Base-by-base conservation (phyloP, 1,284 basidiomycete species). In the Veloboletus limbatus region DNA sequence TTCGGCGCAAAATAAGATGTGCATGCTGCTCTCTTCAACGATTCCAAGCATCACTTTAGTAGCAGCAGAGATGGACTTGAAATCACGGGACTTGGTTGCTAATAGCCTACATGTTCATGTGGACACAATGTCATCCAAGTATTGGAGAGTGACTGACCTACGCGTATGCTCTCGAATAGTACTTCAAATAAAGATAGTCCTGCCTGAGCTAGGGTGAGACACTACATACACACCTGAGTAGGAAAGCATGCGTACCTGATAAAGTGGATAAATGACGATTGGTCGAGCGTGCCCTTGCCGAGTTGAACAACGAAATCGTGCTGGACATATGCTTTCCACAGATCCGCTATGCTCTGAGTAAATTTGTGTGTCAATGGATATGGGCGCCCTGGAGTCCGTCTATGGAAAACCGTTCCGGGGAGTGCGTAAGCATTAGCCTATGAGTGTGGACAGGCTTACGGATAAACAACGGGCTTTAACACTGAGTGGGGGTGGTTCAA, bases 221-320 rank as follows among this genome's bases (percentile, higher is more conserved):
- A 27, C 14, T 16, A 10, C 21, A 33, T n/a, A 11, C 8, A 17
- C 13, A 11, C 3, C 20, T 14, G 25, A 25, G 6, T 9, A 16
- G 45, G 34, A 42, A 26, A 14, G 10, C 49, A 4, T 11, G 6
- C 79, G 26, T 49, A 87, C 86, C 80, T 87, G 69, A 97, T 86
- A 64, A 96, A 98, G 64, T 93, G 85, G 18, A 88, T 62, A 67
- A 97, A 97, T 21, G 74, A 72, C 22, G 80, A 73, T 24, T 66
- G 69, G 0, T 80, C 73, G 3, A 96, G 75, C 0, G 78, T 85
- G 0, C 90, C 92, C 37, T 75, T 67, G 1, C 85, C 91, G 0
- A 96, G 73, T 49, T 83, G 78, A 43, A 73, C 71, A 20, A 94
- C 89, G 55, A 96, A 97, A 1, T 86, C 81, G 56, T 96, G 93